Evolutionary conservation across 371 early-diverging fungal genomes (phyloP), one percentile per base, ranked within the genome.

Genomic region (Parasitella parasitica): DNA sequence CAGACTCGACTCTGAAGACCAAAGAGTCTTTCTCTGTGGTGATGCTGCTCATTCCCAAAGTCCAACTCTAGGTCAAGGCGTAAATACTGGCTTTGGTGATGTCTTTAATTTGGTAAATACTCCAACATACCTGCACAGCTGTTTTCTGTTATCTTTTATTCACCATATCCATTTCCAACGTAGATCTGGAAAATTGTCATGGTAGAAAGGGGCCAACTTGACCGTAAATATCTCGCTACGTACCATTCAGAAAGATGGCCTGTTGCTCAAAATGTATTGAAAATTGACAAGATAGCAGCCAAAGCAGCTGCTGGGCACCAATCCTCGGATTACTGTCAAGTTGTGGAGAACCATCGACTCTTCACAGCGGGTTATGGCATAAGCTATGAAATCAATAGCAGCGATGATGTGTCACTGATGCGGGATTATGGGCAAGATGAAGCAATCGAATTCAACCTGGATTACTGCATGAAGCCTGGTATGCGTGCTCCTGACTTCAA

Each of bases 41-140:
- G 80, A 80, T 65, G 74, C 80, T 58, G 76, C 76, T 5, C 79
- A 78, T 48, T 73, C 74, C 34, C 79, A 76, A 46, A 76, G 76
- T 22, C 79, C 79, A 16, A 78, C 79, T 2, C 66, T 76, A 5
- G 79, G 79, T 24, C 76, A 76, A 55, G 79, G 79, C 20, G 59
- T 76, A 11, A 78, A 78, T 48, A 76, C 79, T 13, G 79, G 79
- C 4, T 72, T 78, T 66, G 79, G 76, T 36, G 79, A 78, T 53
- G 61, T 76, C 2, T 78, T 76, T 46, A 78, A 78, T 48, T 53
- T 78, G 59, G 76, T 74, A 69, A 70, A 52, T 27, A 22, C 15
- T 43, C n/a, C 12, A 12, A 0, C 0, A 30, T 39, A 2, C 3
- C 13, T 51, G 16, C 24, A 2, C n/a, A n/a, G n/a, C n/a, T n/a